Percentiles rank a stretch among this genome's conserved stretches.
Evolutionary conservation across 352 stramenopile species (phyloP).

Genomic region (Pythium insidiosum): DNA sequence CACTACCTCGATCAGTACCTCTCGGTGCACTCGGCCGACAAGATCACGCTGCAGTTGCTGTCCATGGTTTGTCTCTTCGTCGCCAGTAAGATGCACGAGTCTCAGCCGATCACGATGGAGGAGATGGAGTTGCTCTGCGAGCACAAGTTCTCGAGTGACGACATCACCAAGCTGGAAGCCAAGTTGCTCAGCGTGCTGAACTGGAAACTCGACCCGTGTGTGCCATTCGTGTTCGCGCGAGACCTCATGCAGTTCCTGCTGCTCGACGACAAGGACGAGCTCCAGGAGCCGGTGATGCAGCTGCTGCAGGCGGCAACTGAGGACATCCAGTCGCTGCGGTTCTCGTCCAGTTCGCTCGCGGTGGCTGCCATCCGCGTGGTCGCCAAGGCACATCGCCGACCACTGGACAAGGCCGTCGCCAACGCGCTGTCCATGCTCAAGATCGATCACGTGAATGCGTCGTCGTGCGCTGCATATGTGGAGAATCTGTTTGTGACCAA

Average conservation of each 20-base stretch:
- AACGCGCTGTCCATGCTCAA: conserved; percentile 8
- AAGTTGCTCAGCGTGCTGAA: conserved; percentile 42
- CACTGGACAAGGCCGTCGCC: conserved; percentile 1
- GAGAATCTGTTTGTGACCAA: no score
- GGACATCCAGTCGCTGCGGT: conserved; percentile 10
- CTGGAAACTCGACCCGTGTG: conserved; percentile 65
- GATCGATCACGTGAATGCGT: conserved; percentile 1
- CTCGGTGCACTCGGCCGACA: conserved; percentile 57
- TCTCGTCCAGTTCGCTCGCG: conserved; percentile 5
- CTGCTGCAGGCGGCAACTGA: conserved; percentile 12
- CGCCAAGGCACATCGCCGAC: conserved; percentile 4
- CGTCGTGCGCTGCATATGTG: conserved; percentile 4
- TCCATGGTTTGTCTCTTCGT: conserved; percentile 70
- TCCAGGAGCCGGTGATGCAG: conserved; percentile 7
- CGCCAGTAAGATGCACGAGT: conserved; percentile 69
- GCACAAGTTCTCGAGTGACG: conserved; percentile 48
- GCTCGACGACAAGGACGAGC: conserved; percentile 6
- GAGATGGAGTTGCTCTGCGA: conserved; percentile 73
- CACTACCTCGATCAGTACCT: conserved; percentile 74
- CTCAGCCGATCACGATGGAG: conserved; percentile 56
- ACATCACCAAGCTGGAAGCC: conserved; percentile 53
- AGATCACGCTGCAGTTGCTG: conserved; percentile 57
- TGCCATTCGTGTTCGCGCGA: conserved; percentile 51
- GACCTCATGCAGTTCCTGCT: conserved; percentile 47
- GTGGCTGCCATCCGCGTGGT: conserved; percentile 9